Evolutionary conservation across 768 basidiomycete species (phyloP).

Genomic region (Rhodosporidiobolus sp.): DNA sequence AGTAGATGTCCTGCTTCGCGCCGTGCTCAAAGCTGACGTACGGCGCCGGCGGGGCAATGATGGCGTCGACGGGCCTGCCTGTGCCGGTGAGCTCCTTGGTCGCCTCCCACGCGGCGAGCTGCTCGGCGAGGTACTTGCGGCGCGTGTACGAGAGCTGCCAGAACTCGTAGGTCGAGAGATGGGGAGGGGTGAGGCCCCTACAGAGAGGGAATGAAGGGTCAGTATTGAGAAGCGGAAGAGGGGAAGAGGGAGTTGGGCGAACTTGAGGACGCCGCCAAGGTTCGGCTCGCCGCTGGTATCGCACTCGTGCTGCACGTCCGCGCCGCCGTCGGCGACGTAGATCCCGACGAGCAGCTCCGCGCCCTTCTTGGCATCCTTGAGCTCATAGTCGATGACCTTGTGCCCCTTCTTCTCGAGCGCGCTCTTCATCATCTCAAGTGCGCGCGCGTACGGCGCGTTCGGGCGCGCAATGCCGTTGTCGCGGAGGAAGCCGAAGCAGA

Average conservation of each 20-base stretch:
- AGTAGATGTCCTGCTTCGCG: constrained; percentile 48
- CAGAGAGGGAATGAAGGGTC: not conserved
- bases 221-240: not conserved
- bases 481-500: constrained; percentile 61
- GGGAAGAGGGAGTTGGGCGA: not conserved
- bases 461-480: constrained; percentile 62
- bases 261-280: constrained; percentile 54
- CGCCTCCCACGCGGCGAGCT: constrained; percentile 64
- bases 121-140: constrained; percentile 58
- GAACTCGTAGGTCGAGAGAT: constrained; percentile 59
- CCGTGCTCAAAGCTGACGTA: constrained; percentile 20
- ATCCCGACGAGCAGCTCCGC: constrained; percentile 50
- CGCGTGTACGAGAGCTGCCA: constrained; percentile 65
- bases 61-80: constrained; percentile 70
- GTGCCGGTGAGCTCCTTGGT: constrained; percentile 60
- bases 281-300: constrained; percentile 57
- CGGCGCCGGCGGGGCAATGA: constrained; percentile 59
- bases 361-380: constrained; percentile 58
- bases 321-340: constrained; percentile 49
- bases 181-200: constrained; percentile 2
- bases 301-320: constrained; percentile 52
- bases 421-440: constrained; percentile 58
- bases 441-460: constrained; percentile 64
- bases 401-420: constrained; percentile 64
- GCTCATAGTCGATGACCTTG: constrained; percentile 71